Base-by-base conservation (phyloP, 2,329 filamentous ascomycete genomes). In the Ophiostoma himal-ulmi region DNA sequence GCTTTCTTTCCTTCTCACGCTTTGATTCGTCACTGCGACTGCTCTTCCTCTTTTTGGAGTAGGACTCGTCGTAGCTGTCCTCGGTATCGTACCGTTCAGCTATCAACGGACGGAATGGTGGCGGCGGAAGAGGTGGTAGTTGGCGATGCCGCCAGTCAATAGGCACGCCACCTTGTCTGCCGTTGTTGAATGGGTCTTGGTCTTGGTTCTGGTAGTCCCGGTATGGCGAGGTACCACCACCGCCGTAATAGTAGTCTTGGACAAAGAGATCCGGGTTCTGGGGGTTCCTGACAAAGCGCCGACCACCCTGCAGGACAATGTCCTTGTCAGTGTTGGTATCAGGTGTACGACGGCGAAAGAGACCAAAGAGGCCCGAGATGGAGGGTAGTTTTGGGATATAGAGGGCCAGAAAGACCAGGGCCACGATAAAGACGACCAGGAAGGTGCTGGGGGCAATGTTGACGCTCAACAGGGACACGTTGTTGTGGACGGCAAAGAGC, bases 401-500 rank as follows among this genome's bases (percentile, higher is more conserved):
- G 68, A 85, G 75, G 71, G 81, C 82, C 72, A 85, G 73, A 75
- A 87, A 85, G 76, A 83, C 79, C 74, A 87, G 79, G 68, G 81
- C 76, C 39, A 88, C 75, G 71, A 81, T 78, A 72, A 87, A 76
- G 37, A 82, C 81, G 72, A 84, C 83, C 75, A 88, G 79, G 76
- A 84, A 88, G 70, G 85, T 85, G 77, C 84, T 84, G 34, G 86
- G 85, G 57, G 85, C 84, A 77, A 88, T 83, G 75, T 81, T 84
- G 76, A 88, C 81, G 78, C 83, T 88, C 77, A 88, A 77, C 74
- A 88, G 82, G 71, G 85, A 85, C 77, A 88, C 82, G 73, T 87
- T 84, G 78, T 85, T 88, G 79, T 87, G 85, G 74, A 88, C 83
- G 69, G 85, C 85, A 75, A 88, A 79, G 77, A 88, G 80, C 71